Evolutionary conservation across 2,329 filamentous ascomycete genomes (phyloP).

Genomic region (Exophiala viscosa): DNA sequence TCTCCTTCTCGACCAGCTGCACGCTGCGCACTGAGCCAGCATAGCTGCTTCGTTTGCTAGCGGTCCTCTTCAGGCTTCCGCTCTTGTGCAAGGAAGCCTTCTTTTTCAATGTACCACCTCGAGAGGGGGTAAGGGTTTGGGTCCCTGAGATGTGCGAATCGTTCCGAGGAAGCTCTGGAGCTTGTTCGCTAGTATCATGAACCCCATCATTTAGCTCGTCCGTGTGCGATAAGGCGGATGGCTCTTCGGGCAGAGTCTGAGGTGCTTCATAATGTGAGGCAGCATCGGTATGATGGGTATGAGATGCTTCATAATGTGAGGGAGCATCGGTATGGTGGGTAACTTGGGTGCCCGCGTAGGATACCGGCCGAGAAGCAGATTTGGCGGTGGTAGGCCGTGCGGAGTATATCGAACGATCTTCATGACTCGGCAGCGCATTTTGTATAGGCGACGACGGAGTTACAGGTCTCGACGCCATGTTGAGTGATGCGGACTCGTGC

Average conservation of each 20-base stretch:
- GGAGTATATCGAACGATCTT: constrained; percentile 17
- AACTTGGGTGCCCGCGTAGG: constrained; percentile 34
- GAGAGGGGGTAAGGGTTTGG: constrained; percentile 39
- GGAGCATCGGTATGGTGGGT: constrained; percentile 9
- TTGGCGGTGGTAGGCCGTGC: constrained; percentile 12
- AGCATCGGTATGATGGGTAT: constrained; percentile 25
- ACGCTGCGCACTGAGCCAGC: constrained; percentile 85
- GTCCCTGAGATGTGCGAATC: constrained; percentile 42
- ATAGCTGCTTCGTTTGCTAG: constrained; percentile 75
- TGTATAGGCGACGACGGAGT: constrained; percentile 29
- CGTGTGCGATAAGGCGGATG: constrained; percentile 34
- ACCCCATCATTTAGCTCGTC: constrained; percentile 37
- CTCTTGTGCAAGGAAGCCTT: constrained; percentile 72
- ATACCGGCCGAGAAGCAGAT: constrained; percentile 38
- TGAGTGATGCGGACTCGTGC: constrained; percentile 2
- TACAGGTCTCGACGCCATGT: constrained; percentile 29
- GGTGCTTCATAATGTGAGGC: constrained; percentile 34
- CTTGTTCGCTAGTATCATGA: constrained; percentile 21
- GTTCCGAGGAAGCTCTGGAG: constrained; percentile 35
- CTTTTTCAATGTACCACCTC: constrained; percentile 81
- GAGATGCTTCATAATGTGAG: constrained; percentile 35
- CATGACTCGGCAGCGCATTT: neutral
- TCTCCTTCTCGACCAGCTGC: constrained; percentile 62
- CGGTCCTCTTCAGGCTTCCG: constrained; percentile 71
- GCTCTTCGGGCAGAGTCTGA: constrained; percentile 32